Base-by-base conservation (phyloP, 176 grass and related monocot species). In the Chloris gayana region DNA sequence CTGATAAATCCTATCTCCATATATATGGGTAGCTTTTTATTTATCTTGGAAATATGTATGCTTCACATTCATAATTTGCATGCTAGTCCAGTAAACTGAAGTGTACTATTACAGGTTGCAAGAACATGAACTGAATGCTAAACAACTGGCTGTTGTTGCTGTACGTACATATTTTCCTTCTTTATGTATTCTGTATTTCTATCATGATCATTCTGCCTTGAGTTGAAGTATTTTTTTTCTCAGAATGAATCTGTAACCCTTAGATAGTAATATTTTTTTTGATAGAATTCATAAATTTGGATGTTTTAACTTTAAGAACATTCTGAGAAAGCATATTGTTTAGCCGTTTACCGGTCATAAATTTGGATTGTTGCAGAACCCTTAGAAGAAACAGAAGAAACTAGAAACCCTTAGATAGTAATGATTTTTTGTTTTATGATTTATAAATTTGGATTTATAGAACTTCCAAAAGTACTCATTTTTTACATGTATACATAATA, bases 1-100 rank as follows among this genome's bases (percentile, higher is more conserved):
- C 92, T 64, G 90, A 93, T 84, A 91, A 83, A 67, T 99, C 96
- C 5, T 95, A 84, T 83, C 90, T 95, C 73, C 77, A 93, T 68
- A 93, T 99, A 86, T 99, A 91, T 1, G 88, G 96, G 96, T 89
- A 81, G 35, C 63, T 0, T 66, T 80, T 67, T 65, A 4, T 63
- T 64, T 72, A 72, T 45, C 30, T 30, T 59, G 1, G 60, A 83
- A 85, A 47, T 80, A 59, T 74, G 35, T 74, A 27, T 22, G n/a
- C 26, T 67, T 74, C 0, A 45, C 3, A 47, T 72, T 82, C 31
- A 69, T 86, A 81, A 75, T 75, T 60, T 60, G 15, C 59, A 46
- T 82, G 57, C 24, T 2, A 65, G 26, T 46, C 30, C 19, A 50
- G 44, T 76, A 81, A 76, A 76, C 46, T 45, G 15, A 37, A 67